Evolutionary conservation across 331 rosid genomes (phyloP).

Genomic region (Arachis monticola): DNA sequence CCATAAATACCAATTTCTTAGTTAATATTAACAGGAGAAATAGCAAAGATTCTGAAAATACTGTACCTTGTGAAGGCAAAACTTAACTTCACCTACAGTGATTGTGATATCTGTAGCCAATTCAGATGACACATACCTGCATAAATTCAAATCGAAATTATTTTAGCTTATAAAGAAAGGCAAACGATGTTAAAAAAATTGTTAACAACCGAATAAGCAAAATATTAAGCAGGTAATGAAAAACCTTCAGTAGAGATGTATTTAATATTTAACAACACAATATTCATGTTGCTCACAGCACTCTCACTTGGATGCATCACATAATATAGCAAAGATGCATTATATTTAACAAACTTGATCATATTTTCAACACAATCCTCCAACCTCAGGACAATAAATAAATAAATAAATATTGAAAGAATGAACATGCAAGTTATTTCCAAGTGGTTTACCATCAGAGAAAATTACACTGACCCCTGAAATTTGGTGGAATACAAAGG

Average conservation of each 20-base stretch:
- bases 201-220: not conserved
- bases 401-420: too few relatives aligned
- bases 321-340: slow-evolving; percentile 14
- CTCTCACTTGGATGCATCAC: slow-evolving; percentile 10
- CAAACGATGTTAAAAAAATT: not conserved
- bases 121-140: slow-evolving; percentile 88
- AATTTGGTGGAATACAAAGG: not conserved
- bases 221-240: slow-evolving; percentile 3
- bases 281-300: not conserved
- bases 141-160: slow-evolving; percentile 13
- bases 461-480: not conserved
- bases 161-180: slow-evolving; percentile 12
- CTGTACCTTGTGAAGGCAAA: slow-evolving; percentile 88
- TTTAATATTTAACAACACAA: not conserved
- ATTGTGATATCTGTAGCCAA: slow-evolving; percentile 74
- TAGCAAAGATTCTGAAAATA: slow-evolving; percentile 13
- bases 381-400: not conserved
- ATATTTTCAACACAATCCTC: not conserved
- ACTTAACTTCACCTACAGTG: slow-evolving; percentile 80
- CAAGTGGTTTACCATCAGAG: not conserved
- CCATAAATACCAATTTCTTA: not conserved
- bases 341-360: not conserved
- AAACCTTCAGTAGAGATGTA: not conserved
- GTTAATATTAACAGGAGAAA: not conserved
- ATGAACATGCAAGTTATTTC: not conserved